Evolutionary conservation across 164 flowering plant species (phyloP).

Genomic region (Protea cynaroides): DNA sequence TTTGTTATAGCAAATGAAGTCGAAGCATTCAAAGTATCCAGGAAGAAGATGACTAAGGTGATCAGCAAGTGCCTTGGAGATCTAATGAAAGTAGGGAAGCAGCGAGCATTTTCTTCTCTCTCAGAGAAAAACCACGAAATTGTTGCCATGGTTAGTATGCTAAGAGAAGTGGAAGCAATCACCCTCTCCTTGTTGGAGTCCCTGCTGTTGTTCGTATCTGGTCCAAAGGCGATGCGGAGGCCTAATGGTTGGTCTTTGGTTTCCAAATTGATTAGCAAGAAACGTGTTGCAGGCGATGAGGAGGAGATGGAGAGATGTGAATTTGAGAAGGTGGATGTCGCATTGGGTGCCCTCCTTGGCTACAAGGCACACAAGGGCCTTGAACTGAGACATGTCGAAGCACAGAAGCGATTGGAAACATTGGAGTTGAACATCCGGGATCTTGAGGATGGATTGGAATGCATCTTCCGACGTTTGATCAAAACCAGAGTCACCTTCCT

Average conservation of each 20-base stretch:
- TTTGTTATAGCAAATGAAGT: conserved; percentile 11
- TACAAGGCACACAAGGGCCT: neutral
- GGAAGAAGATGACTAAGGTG: conserved; percentile 44
- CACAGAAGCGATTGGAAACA: neutral
- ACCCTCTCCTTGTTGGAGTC: conserved; percentile 15
- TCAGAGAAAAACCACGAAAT: neutral
- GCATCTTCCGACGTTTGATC: conserved; percentile 22
- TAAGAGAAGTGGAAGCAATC: conserved; percentile 21
- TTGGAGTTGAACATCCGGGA: conserved; percentile 5
- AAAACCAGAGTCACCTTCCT: conserved; percentile 34
- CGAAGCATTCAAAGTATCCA: conserved; percentile 15
- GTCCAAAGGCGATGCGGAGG: conserved; percentile 8
- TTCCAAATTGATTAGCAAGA: neutral
- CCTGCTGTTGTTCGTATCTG: neutral
- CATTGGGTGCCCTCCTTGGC: neutral
- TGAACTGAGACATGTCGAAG: neutral
- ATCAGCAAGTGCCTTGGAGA: conserved; percentile 30
- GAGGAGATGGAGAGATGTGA: neutral
- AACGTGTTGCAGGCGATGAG: neutral
- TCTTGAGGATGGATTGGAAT: conserved; percentile 24
- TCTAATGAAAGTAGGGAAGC: conserved; percentile 22
- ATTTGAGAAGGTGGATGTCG: neutral
- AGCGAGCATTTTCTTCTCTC: neutral
- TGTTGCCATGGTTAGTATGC: neutral
- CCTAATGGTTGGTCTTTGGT: conserved; percentile 6